Percentiles rank a stretch among this genome's conserved stretches.
Conservation (phyloP, 75 land plant species). For the Ceratopteris richardii region DNA sequence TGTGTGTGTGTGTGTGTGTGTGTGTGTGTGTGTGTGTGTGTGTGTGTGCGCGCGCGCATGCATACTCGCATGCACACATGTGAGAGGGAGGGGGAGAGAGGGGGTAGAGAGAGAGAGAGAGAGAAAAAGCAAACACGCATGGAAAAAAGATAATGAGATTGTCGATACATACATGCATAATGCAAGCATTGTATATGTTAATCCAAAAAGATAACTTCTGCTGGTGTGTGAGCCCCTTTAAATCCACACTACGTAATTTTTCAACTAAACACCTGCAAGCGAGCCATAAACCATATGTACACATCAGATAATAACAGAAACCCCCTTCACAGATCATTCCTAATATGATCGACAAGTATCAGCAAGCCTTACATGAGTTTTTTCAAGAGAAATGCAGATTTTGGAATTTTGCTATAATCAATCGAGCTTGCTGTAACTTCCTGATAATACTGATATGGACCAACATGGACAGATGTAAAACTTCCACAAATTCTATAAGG, state of each 20-base stretch:
- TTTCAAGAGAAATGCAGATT: conserved; percentile 22
- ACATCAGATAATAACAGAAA: no score
- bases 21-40: no score
- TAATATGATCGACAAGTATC: no score
- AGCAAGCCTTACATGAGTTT: conserved; percentile 31
- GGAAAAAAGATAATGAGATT: no score
- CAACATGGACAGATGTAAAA: conserved; percentile 18
- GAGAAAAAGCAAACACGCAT: no score
- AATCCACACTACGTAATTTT: conserved; percentile 31
- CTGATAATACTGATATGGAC: conserved; percentile 41
- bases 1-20: no score
- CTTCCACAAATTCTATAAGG: conserved; percentile 34
- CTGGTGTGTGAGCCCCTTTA: conserved; percentile 45
- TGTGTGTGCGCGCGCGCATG: no score
- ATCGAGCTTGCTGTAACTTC: conserved; percentile 33
- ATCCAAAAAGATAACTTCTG: conserved; percentile 83
- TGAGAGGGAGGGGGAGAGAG: no score
- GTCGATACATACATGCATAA: conserved; percentile 73
- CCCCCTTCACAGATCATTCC: no score
- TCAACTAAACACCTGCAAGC: conserved; percentile 43
- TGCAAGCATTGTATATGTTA: conserved; percentile 65
- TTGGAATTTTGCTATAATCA: conserved; percentile 24
- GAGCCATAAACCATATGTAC: conserved; percentile 1
- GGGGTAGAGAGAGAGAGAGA: no score
- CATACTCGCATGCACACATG: no score